Evolutionary conservation across 225 moss, liverwort and hornwort species (phyloP), one percentile per base, ranked within the genome.

Genomic region (Polytrichum commune): DNA sequence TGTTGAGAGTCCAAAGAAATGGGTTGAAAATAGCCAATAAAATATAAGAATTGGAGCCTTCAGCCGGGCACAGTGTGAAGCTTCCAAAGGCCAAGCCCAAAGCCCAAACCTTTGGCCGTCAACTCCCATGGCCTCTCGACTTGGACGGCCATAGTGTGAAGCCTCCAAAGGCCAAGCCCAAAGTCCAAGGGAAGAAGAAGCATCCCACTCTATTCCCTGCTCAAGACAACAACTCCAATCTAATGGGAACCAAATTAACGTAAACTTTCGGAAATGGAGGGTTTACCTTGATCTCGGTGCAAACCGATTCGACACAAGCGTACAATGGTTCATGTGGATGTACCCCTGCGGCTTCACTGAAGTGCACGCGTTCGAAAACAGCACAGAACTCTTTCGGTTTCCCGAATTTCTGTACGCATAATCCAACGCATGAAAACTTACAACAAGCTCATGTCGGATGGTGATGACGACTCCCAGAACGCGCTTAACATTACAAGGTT

Each of bases 291-390:
- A 89, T 27, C 63, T 89, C 3, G 89, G 85, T 3, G 81, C 83
- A 1, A 85, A 89, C 63, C 18, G 18, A 10, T 89, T 85, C 74
- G 18, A 60, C 28, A 75, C 74, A 26, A 83, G 89, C 72, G 27
- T 89, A 7, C 53, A 58, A 6, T 89, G 81, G 80, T 85, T 85
- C 26, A 58, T 64, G 60, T 25, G 65, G 8, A 79, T 80, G 23
- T 89, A 85, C 55, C 89, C 89, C 0, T 81, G 76, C 56, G 89
- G 85, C 32, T 89, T 89, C 74, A 89, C 85, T 18, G 85, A 89
- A 68, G 62, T 85, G 4, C 80, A 89, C 53, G 83, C 83, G 0
- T 89, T 89, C 30, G 85, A 89, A 75, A 55, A 53, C 6, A 74
- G 70, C 18, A 5, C 57, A 27, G 24, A 18, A 13, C 18, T 83